Conservation (phyloP, 192 early-diverging fungal species). For the Coemansia sp. region DNA sequence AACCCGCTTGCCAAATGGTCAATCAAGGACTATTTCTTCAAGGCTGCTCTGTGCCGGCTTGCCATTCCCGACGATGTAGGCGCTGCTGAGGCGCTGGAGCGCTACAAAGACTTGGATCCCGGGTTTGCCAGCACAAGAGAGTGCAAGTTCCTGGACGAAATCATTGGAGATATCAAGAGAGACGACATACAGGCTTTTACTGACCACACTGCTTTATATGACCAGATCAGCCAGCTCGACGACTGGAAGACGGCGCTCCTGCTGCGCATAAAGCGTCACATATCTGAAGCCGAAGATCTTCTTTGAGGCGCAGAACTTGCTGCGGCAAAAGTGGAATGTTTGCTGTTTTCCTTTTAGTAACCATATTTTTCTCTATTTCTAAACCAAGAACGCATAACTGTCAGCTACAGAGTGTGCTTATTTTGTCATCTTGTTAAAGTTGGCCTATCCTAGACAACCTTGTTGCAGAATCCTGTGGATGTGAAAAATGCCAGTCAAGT, state of each 20-base stretch:
- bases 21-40: constrained; percentile 94
- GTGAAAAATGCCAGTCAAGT: too few species aligned
- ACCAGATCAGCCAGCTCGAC: constrained; percentile 88
- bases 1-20: constrained; percentile 94
- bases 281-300: constrained; percentile 64
- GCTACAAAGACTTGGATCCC: constrained; percentile 87
- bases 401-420: too few species aligned
- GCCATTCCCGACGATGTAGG: constrained; percentile 78
- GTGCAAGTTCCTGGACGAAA: constrained; percentile 70
- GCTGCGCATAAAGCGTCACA: constrained; percentile 83
- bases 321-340: not conserved
- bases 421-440: too few species aligned
- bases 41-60: constrained; percentile 90
- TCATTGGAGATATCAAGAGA: constrained; percentile 73
- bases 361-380: not conserved
- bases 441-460: too few species aligned
- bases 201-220: constrained; percentile 76
- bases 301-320: not conserved
- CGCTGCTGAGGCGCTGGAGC: constrained; percentile 71
- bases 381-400: not conserved
- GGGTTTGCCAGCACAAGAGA: constrained; percentile 84
- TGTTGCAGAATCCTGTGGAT: too few species aligned
- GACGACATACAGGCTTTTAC: constrained; percentile 85
- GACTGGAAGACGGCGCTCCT: constrained; percentile 95
- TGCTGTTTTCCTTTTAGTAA: not conserved